Evolutionary conservation across 129 eudicot genomes (phyloP), one percentile per base, ranked within the genome.

Genomic region (Logfia minima): DNA sequence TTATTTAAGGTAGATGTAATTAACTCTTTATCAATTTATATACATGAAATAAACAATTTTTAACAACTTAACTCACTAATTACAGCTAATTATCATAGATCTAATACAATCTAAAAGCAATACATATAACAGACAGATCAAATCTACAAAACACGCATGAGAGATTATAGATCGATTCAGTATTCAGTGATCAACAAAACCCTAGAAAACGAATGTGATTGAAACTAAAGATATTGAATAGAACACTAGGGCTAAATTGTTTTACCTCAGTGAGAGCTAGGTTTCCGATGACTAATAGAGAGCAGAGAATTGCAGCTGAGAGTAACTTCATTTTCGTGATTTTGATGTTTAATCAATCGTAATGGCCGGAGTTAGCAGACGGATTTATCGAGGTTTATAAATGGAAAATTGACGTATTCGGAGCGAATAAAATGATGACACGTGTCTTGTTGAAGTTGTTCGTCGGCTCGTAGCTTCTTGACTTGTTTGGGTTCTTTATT

Each of bases 251-350:
- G 60, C 4, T 77, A 3, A 39, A 6, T 4, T 22, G 0, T 2
- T 24, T 76, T 59, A 84, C 91, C 93, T 90, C 84, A 62, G 83
- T 45, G 61, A 74, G 60, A 26, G 84, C 77, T 56, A 90, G 85
- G 87, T 81, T 74, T 85, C 88, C 89, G 84, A 82, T 58, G 74
- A 90, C 69, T 10, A 86, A 75, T 2, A 86, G 60, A 60, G 80
- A 70, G 87, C 75, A 86, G 8, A 86, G 37, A 2, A 90, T 66
- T 8, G 83, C 56, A 63, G 79, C 76, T 37, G 84, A 74, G 8
- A 72, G 17, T 13, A 60, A 74, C 71, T 70, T 79, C 74, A 70
- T 82, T 81, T 73, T 71, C 31, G 67, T 69, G 24, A 66, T 18
- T 70, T 8, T 52, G 74, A 63, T 31, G 43, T n/a, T 76, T 28